These are phyloP conservation scores for Auricularia auricula-judae DNA, from an alignment of 768 basidiomycete species.

Conservation along the genomic window DNA sequence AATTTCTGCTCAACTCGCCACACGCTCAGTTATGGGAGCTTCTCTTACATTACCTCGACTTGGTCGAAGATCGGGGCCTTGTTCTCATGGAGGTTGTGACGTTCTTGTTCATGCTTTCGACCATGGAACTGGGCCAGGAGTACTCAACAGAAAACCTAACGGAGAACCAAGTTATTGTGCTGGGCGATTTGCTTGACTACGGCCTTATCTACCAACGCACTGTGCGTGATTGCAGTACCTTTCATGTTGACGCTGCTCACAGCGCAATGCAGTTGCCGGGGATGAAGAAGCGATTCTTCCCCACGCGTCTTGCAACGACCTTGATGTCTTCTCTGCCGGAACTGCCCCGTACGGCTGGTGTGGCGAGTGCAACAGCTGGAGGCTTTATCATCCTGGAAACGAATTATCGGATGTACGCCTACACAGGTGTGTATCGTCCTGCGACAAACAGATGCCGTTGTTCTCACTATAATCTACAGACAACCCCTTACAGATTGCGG, in stretches of 20 bases:
- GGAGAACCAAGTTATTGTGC: conserved; percentile 71
- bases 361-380: conserved; percentile 46
- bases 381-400: conserved; percentile 97
- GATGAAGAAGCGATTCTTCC: conserved; percentile 74
- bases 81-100: conserved; percentile 88
- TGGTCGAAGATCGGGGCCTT: conserved; percentile 83
- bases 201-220: conserved; percentile 85
- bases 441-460: background rate
- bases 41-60: conserved; percentile 77
- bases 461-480: conserved; percentile 32
- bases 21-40: conserved; percentile 95
- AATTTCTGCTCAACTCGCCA: conserved; percentile 89
- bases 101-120: conserved; percentile 94
- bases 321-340: conserved; percentile 84
- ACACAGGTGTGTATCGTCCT: conserved; percentile 56
- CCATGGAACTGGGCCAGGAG: conserved; percentile 92
- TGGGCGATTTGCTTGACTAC: conserved; percentile 88
- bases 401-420: conserved; percentile 96
- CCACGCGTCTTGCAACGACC: conserved; percentile 89
- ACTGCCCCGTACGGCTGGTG: conserved; percentile 48
- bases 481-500: conserved; percentile 92
- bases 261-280: conserved; percentile 33
- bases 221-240: conserved; percentile 26
- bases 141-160: conserved; percentile 79
- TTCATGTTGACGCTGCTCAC: conserved; percentile 5